phyloP scores from a whole-genome alignment of 257 asterid species.

The Rubia yunnanensis region DNA sequence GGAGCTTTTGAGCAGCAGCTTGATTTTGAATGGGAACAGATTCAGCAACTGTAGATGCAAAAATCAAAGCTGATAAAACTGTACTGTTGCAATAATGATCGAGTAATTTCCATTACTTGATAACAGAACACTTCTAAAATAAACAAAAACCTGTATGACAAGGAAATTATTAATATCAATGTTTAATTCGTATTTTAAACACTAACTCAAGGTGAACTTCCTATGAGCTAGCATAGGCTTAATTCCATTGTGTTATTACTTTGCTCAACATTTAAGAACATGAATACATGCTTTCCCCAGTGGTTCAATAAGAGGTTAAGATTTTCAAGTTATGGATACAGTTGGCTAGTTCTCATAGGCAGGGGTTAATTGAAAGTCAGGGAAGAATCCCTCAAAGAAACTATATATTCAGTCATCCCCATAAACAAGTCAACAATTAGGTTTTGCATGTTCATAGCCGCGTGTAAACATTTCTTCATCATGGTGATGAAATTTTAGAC shows the following conservation, averaged over 20 bases:
- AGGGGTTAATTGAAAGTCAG: too few relatives aligned
- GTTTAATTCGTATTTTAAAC: not conserved
- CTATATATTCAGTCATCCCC: too few relatives aligned
- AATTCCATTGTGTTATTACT: not conserved
- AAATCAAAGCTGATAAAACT: not conserved
- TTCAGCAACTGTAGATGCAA: conserved; percentile 47
- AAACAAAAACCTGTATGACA: not conserved
- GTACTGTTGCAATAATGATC: not conserved
- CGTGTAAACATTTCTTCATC: not conserved
- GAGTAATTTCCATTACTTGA: not conserved
- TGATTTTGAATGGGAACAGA: conserved; percentile 77
- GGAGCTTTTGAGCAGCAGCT: conserved; percentile 85
- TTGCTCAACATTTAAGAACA: not conserved
- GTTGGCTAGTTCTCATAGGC: not conserved
- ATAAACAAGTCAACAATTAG: not conserved
- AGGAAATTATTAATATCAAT: not conserved
- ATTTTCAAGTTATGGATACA: not conserved
- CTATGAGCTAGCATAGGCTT: not conserved
- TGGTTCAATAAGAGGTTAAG: not conserved
- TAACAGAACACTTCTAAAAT: not conserved
- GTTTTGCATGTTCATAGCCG: not conserved
- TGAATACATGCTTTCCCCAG: not conserved
- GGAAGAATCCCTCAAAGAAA: too few relatives aligned
- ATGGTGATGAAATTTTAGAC: not conserved
- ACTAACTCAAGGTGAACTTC: not conserved